Evolutionary conservation across 2,329 filamentous ascomycete species (phyloP).

Genomic region (Scedosporium dehoogii): DNA sequence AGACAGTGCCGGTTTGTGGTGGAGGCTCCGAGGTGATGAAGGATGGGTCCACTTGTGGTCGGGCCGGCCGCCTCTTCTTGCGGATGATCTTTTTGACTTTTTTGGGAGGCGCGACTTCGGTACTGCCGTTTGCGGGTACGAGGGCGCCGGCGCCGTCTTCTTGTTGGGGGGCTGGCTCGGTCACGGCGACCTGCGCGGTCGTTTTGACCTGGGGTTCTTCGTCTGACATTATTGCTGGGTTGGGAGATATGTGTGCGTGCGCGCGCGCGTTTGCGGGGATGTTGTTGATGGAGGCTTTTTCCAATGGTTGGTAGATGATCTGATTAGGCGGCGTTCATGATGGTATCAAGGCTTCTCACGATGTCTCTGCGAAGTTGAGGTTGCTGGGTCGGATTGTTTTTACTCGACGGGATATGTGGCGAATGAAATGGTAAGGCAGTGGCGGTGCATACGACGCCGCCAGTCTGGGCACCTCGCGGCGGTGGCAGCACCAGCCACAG

Average conservation of each 20-base stretch:
- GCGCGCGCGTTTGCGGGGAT: no score
- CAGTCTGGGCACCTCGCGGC: background rate
- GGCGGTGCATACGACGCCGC: background rate
- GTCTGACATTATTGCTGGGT: conserved; percentile 20
- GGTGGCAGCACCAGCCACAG: background rate
- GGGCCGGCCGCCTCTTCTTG: conserved; percentile 80
- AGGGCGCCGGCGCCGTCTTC: conserved; percentile 18
- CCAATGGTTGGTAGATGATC: no score
- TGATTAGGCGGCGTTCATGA: no score
- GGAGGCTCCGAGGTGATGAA: conserved; percentile 76
- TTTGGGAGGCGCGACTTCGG: conserved; percentile 40
- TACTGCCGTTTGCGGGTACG: conserved; percentile 29
- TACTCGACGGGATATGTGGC: background rate
- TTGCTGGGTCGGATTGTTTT: background rate
- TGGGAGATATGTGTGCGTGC: background rate
- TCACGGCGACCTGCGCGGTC: conserved; percentile 14
- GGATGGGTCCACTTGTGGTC: conserved; percentile 80
- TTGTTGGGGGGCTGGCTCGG: conserved; percentile 15
- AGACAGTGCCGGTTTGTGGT: conserved; percentile 86
- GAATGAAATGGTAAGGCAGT: background rate
- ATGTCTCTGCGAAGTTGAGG: no score
- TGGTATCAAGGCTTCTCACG: no score
- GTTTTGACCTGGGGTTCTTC: conserved; percentile 16
- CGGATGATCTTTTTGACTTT: conserved; percentile 74
- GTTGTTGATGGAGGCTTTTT: no score